Evolutionary conservation across 257 asterid species (phyloP), one percentile per base, ranked within the genome.

Genomic region (Solanum tarijense): DNA sequence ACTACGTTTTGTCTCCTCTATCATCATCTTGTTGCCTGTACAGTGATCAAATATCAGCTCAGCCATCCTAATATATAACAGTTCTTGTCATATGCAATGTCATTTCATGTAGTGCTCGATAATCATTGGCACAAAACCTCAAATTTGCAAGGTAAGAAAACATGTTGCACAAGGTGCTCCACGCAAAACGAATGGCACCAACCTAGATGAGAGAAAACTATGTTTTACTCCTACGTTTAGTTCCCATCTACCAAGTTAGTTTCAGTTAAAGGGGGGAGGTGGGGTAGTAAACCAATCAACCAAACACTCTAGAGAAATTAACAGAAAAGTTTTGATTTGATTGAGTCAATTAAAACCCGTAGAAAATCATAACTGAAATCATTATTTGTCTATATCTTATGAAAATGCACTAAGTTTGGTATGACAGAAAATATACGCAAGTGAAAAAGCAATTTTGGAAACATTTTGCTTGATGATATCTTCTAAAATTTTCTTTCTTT

Each of bases 1-100:
- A 89, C 99, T 97, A 86, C 99, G 99, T 79, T 95, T 97, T 41
- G 99, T 95, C 93, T 97, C 98, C 92, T 97, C 98, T 86, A 97
- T 94, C 91, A 97, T 95, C 99, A 97, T 97, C 96, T 97, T 97
- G 94, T 97, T 97, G 84, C 99, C 99, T 97, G 84, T 46, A 43
- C 41, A 81, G 23, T 48, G 66, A 81, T 29, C 68, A 81, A 81
- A 27, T 14, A 48, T 46, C 85, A 81, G 41, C 23, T 81, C 85
- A 81, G 11, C 20, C 85, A 48, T 48, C 69, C 9, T 27, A 91
- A 90, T 87, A 81, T 74, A 88, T 39, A 6, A 41, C 9, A 1
- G 84, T 79, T 41, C 66, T 25, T 14, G 65, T 18, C 65, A 46
- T 43, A 27, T 3, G 27, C 36, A 27, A 41, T 43, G 16, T 35